Evolutionary conservation across 2,329 filamentous ascomycete genomes (phyloP), one percentile per base, ranked within the genome.

Genomic region (Coniosporium tulheliwenetii): DNA sequence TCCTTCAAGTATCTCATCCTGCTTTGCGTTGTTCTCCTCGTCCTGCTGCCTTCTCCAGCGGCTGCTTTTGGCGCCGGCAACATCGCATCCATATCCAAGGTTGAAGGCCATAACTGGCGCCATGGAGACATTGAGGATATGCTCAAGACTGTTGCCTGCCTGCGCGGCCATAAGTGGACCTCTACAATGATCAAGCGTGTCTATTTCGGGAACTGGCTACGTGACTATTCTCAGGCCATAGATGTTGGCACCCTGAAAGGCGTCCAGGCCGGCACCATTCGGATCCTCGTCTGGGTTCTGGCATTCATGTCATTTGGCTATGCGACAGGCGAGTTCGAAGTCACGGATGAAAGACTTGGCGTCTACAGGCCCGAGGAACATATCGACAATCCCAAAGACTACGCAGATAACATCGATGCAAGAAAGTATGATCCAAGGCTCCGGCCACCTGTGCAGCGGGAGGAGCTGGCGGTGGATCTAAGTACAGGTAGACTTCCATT

Each of bases 331-430:
- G 70, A 74, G 46, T 74, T 73, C 44, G 70, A 74, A 48, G 70
- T 74, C 36, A 73, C 70, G 0, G 53, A 62, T 3, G 68, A 73
- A 33, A 56, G 70, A 32, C 58, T 74, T 7, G 70, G 70, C 30
- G 57, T 55, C 42, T 66, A 66, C 45, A 52, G 67, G 30, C 69
- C 69, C 12, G 67, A 71, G 43, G 70, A 74, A 49, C 70, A 74
- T 46, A 71, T 71, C 39, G 67, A 69, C 50, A 69, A 67, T 41
- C 65, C 64, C 2, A 62, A 57, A 38, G 54, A 66, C 43, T 93
- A 94, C 55, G 85, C 83, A 38, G 86, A 96, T 51, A 84, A 85
- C 49, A 53, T 75, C 47, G 91, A 98, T 63, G 91, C 91, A 5
- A 75, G 85, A 45, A 75, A 81, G 51, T 86, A 76, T 53, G 91